Conservation (phyloP, 139 green algal genomes). For the Tetradesmus obliquus region DNA sequence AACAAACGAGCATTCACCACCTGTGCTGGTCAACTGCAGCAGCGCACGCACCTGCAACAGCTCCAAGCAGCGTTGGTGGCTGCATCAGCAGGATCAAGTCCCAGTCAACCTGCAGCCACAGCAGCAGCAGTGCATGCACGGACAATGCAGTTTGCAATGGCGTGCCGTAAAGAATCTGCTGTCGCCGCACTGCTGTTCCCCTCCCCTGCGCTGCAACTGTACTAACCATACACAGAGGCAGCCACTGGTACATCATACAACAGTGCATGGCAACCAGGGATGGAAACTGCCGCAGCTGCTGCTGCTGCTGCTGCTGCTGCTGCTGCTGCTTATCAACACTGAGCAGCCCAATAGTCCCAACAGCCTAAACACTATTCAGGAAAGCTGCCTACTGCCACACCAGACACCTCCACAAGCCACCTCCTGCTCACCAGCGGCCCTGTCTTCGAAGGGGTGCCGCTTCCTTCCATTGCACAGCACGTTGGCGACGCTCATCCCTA, state of each 20-base stretch:
- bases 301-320: too few relatives aligned
- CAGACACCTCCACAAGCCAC: not conserved
- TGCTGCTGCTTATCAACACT: too few relatives aligned
- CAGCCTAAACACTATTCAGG: too few relatives aligned
- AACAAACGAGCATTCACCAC: not conserved
- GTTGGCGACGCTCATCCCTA: not conserved
- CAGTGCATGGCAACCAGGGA: too few relatives aligned
- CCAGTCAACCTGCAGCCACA: conserved; percentile 42
- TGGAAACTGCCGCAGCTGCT: not conserved
- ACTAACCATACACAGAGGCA: too few relatives aligned
- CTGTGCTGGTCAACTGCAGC: not conserved
- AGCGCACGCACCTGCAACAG: conserved; percentile 26
- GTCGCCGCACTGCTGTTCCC: too few relatives aligned
- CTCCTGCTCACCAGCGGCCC: conserved; percentile 7
- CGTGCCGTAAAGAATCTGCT: too few relatives aligned
- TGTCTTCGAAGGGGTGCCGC: conserved; percentile 38
- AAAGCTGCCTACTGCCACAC: not conserved
- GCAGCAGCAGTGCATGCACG: not conserved
- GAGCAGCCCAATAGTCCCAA: too few relatives aligned
- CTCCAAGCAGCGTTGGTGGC: conserved; percentile 46
- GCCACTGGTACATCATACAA: too few relatives aligned
- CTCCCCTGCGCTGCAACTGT: too few relatives aligned
- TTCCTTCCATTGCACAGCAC: conserved; percentile 33
- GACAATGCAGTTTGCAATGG: not conserved
- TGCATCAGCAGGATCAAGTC: conserved; percentile 52